Evolutionary conservation across 1,284 basidiomycete species (phyloP).

Genomic region (Cutaneotrichosporon sp.): DNA sequence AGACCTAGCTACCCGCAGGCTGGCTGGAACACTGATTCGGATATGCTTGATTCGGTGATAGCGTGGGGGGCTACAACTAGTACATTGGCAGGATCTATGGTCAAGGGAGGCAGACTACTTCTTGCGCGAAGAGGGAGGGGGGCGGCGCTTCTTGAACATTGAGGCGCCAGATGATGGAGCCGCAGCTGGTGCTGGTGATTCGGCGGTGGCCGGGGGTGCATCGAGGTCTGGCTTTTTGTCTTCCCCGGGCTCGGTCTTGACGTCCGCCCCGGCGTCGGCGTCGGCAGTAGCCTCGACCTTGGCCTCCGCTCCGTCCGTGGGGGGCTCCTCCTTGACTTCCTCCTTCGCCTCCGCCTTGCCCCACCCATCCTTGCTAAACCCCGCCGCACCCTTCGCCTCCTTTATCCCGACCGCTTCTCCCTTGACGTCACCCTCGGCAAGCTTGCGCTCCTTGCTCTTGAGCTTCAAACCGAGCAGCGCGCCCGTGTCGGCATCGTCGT

Average conservation of each 20-base stretch:
- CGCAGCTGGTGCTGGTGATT: constrained; percentile 4
- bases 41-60: no score
- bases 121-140: constrained; percentile 43
- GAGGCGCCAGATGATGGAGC: constrained; percentile 22
- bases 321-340: neutral
- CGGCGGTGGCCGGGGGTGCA: constrained; percentile 5
- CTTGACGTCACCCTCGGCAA: constrained; percentile 11
- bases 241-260: constrained; percentile 21
- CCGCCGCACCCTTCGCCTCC: constrained; percentile 12
- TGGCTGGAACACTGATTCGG: no score
- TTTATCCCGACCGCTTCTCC: constrained; percentile 11
- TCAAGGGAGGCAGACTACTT: constrained; percentile 33
- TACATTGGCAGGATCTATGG: no score
- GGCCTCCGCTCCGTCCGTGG: constrained; percentile 2
- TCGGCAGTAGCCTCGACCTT: constrained; percentile 3
- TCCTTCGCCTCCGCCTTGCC: no score
- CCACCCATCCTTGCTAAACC: constrained; percentile 12
- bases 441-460: constrained; percentile 39
- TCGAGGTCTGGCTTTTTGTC: constrained; percentile 8
- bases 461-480: constrained; percentile 38
- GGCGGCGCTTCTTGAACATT: constrained; percentile 55
- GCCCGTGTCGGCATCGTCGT: constrained; percentile 44
- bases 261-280: constrained; percentile 16
- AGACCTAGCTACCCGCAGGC: no score
- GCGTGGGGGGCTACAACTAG: no score